Percentiles rank a stretch among this genome's conserved stretches.
These are phyloP conservation scores for Cladosporium cucumerinum DNA, from an alignment of 2,329 filamentous ascomycete genomes.

Conservation along the genomic window DNA sequence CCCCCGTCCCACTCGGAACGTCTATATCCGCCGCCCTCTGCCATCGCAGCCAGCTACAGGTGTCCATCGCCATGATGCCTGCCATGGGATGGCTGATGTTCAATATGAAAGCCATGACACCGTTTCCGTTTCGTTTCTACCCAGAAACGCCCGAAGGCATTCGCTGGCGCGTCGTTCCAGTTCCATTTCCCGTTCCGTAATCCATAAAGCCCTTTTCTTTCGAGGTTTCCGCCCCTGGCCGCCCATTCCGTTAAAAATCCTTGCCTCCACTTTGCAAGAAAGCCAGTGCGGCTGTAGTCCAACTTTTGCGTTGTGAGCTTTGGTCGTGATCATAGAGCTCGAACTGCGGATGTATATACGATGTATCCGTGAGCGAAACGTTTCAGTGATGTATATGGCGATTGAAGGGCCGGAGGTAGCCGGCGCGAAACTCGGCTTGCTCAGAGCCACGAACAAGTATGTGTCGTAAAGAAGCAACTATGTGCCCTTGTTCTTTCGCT, in stretches of 20 bases:
- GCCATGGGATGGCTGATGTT: neutral
- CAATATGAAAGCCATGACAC: neutral
- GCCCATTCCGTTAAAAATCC: neutral
- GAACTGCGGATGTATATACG: neutral
- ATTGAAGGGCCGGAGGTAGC: neutral
- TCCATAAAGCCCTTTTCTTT: neutral
- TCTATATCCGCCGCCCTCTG: neutral
- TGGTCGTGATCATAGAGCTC: neutral
- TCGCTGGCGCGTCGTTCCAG: neutral
- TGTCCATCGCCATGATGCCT: neutral
- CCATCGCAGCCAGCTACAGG: neutral
- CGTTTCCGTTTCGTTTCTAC: neutral
- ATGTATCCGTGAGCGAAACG: neutral
- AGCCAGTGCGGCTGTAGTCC: neutral
- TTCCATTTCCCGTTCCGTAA: neutral
- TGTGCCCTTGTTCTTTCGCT: conserved; percentile 53
- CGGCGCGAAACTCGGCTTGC: neutral
- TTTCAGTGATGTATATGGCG: neutral
- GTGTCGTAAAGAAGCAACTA: neutral
- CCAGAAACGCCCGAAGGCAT: neutral
- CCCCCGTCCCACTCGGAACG: neutral
- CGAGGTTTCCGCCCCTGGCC: neutral
- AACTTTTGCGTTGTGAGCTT: neutral
- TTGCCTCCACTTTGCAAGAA: neutral
- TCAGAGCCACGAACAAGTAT: neutral